A percentile compares a stretch with the other conserved stretches of the same genome.
Conservation (phyloP, 2,329 filamentous ascomycete species). For the Rhynchosporium secalis region DNA sequence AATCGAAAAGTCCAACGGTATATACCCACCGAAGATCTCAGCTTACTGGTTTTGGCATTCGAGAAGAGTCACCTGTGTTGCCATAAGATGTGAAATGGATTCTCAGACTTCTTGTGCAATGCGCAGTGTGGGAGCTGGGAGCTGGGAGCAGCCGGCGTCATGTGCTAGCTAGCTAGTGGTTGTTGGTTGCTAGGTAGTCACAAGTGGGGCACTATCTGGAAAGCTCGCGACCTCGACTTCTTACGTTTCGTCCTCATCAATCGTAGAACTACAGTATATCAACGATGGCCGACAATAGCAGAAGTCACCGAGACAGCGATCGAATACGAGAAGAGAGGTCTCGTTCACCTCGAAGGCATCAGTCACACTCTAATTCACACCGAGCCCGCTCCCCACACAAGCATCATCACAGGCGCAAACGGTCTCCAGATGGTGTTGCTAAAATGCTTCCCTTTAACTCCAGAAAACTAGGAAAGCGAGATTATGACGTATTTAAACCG, state of each 20-base stretch:
- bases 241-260: neutral
- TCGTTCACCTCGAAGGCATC: conserved; percentile 23
- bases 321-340: conserved; percentile 21
- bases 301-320: conserved; percentile 12
- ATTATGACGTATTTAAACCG: conserved; percentile 64
- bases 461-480: conserved; percentile 64
- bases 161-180: no score
- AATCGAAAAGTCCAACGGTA: no score
- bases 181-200: neutral
- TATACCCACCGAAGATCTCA: no score
- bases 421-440: conserved; percentile 26
- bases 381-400: conserved; percentile 33
- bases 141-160: no score
- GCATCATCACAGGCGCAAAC: conserved; percentile 42
- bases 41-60: no score
- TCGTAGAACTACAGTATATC: neutral
- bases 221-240: neutral
- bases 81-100: no score
- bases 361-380: conserved; percentile 23
- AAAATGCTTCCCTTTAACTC: conserved; percentile 63
- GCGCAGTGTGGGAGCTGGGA: no score
- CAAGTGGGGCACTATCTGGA: neutral
- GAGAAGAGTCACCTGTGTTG: no score
- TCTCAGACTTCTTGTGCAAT: no score
- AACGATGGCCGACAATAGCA: conserved; percentile 17